These are phyloP conservation scores for Aquanectria penicillioides DNA, from an alignment of 2,329 filamentous ascomycete genomes.

Conservation along the genomic window DNA sequence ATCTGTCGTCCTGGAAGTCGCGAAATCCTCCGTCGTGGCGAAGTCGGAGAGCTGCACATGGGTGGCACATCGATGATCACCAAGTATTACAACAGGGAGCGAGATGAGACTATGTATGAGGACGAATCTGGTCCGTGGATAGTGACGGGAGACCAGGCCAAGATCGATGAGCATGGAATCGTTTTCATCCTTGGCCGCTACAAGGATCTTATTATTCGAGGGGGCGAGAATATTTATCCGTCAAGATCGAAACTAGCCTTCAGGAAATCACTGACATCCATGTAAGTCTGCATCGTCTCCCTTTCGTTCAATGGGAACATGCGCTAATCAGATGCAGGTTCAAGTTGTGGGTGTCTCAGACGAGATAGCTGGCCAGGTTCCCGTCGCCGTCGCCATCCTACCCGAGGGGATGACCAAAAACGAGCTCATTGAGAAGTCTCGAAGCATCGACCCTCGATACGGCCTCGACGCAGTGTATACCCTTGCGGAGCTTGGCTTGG, in stretches of 20 bases:
- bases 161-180: conserved; percentile 49
- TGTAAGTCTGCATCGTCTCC: conserved; percentile 19
- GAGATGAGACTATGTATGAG: conserved; percentile 47
- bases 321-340: conserved; percentile 37
- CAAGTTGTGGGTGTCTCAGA: conserved; percentile 57
- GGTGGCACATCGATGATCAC: conserved; percentile 49
- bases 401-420: conserved; percentile 45
- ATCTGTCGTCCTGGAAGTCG: conserved; percentile 48
- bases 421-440: conserved; percentile 43
- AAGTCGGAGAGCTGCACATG: conserved; percentile 54
- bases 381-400: conserved; percentile 54
- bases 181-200: conserved; percentile 54
- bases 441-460: conserved; percentile 49
- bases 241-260: conserved; percentile 49
- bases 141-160: conserved; percentile 53
- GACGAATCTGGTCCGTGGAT: conserved; percentile 50
- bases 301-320: background rate
- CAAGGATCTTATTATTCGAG: conserved; percentile 58
- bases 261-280: conserved; percentile 46
- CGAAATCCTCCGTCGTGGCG: conserved; percentile 42
- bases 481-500: conserved; percentile 51
- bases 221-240: conserved; percentile 57
- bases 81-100: conserved; percentile 44
- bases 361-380: conserved; percentile 57
- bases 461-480: conserved; percentile 53